A percentile compares a stretch with the other conserved stretches of the same genome.
Evolutionary conservation across 352 stramenopile species (phyloP).

Genomic region (Phytophthora podocarpi): DNA sequence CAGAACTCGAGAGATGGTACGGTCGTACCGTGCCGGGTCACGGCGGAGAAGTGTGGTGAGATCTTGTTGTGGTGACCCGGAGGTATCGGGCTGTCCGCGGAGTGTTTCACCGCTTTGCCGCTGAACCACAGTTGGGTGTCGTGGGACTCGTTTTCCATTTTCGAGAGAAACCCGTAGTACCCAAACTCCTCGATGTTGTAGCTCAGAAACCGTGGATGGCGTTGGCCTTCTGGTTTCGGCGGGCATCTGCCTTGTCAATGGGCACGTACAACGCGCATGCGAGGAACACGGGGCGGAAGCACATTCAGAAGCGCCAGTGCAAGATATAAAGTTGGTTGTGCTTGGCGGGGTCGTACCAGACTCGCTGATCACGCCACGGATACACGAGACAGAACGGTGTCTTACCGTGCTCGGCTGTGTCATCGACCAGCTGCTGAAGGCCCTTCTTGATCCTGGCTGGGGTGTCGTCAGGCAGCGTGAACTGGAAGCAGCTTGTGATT

Average conservation of each 20-base stretch:
- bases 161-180: neutral
- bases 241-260: neutral
- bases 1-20: neutral
- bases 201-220: neutral
- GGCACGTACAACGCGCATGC: neutral
- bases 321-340: neutral
- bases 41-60: neutral
- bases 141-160: neutral
- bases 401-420: neutral
- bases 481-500: no score
- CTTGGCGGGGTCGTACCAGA: neutral
- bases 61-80: neutral
- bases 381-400: neutral
- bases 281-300: neutral
- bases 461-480: neutral
- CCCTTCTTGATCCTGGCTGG: neutral
- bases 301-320: constrained; percentile 2
- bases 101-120: neutral
- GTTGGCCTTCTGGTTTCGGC: neutral
- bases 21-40: neutral
- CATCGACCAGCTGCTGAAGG: no score
- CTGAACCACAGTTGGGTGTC: constrained; percentile 4
- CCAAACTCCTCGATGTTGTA: neutral
- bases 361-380: neutral
- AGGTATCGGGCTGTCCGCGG: neutral